Conservation (phyloP, 768 basidiomycete species). For the Phaeolepiota aurea region DNA sequence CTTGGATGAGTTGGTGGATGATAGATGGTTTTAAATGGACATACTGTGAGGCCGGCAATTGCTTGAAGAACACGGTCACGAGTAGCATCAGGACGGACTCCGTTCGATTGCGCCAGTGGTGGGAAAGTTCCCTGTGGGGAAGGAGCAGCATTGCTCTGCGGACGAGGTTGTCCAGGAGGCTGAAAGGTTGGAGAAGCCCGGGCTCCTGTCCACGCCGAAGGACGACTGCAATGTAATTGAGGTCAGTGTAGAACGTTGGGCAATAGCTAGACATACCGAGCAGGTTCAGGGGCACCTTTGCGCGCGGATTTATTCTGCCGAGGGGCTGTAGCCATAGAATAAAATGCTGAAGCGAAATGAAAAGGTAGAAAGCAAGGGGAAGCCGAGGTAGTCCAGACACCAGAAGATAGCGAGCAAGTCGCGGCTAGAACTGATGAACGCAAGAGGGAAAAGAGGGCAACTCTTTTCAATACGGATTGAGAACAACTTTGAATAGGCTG, state of each 20-base stretch:
- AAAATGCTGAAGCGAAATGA: slow-evolving; percentile 17
- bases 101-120: slow-evolving; percentile 41
- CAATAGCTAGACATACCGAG: slow-evolving; percentile 36
- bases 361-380: slow-evolving; percentile 19
- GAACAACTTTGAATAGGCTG: slow-evolving; percentile 6
- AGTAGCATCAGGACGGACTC: slow-evolving; percentile 34
- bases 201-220: slow-evolving; percentile 58
- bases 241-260: slow-evolving; percentile 8
- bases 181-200: slow-evolving; percentile 69
- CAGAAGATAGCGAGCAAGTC: slow-evolving; percentile 22
- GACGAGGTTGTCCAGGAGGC: slow-evolving; percentile 33
- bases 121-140: slow-evolving; percentile 29
- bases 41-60: slow-evolving; percentile 63
- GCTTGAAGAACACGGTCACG: slow-evolving; percentile 58
- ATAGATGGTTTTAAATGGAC: slow-evolving; percentile 17
- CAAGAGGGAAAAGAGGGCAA: slow-evolving; percentile 9
- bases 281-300: slow-evolving; percentile 54
- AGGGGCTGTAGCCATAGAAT: slow-evolving; percentile 52
- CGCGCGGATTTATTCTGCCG: slow-evolving; percentile 57
- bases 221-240: slow-evolving; percentile 19
- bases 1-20: too few species aligned
- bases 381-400: slow-evolving; percentile 29
- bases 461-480: slow-evolving; percentile 4
- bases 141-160: slow-evolving; percentile 25
- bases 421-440: slow-evolving; percentile 12